Base-by-base conservation (phyloP, 768 basidiomycete species). In the Mycena leptocephala region DNA sequence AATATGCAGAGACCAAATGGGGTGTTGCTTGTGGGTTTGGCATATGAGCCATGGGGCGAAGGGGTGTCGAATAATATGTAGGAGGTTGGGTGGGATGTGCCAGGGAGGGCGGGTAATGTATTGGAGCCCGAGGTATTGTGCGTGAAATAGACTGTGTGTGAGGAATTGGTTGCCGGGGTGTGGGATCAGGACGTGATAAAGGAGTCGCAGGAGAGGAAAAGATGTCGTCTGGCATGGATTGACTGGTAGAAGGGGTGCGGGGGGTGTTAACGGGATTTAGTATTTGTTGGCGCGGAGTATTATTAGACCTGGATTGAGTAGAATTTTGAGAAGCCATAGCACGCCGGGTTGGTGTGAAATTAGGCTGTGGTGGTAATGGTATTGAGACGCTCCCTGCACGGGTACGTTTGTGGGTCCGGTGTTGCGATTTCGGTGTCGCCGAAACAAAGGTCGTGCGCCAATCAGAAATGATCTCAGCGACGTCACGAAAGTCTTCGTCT, bases 401-500 rank as follows among this genome's bases (percentile, higher is more conserved):
- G 3, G 61, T 63, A 0, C 39, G 37, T 28, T 63, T 41, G 24
- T 41, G 61, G 5, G 61, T 63, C 13, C 37, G 37, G 39, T 28
- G 61, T 18, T 63, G 37, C 18, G 37, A 63, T 37, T 41, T 39
- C 2, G 61, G 61, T 1, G 65, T 67, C 26, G n/a, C 11, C 6
- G 65, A 55, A 3, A 55, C 51, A 20, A 53, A 67, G 32, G 24
- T 26, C 0, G 56, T 18, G 1, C 68, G 56, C 68, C 68, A 70
- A n/a, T 58, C 55, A 59, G 3, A 59, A 41, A 70, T 70, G 43
- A 70, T 70, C 33, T 58, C 43, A 0, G 68, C 68, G 32, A 70
- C 68, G 56, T 70, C 68, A 35, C 39, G 58, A 22, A 70, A 58
- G 16, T 70, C 68, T 9, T 70, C 68, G 9, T 70, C 68, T 7